Percentiles rank a stretch among this genome's conserved stretches.
phyloP scores from a whole-genome alignment of 1,284 basidiomycete species.

The Lentinus polychrous region DNA sequence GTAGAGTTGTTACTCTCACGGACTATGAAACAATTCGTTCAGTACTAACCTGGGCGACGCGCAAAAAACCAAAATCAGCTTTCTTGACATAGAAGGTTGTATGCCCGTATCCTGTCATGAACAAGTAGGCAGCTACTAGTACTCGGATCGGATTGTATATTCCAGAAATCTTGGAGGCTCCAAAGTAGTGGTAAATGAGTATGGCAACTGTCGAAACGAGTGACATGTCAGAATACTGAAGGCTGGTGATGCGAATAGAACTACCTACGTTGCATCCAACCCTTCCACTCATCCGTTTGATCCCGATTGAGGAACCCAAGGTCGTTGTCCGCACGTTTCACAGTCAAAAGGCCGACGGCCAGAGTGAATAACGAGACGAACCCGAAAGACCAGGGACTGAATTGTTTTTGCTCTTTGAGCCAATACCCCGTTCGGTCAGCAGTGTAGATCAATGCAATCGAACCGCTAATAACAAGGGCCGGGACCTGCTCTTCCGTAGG shows the following conservation, averaged over 20 bases:
- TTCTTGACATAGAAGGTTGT: conserved; percentile 79
- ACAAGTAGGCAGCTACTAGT: conserved; percentile 83
- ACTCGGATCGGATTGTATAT: conserved; percentile 88
- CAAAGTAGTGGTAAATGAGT: conserved; percentile 84
- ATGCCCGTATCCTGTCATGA: conserved; percentile 74
- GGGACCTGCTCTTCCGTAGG: conserved; percentile 34
- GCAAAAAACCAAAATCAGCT: conserved; percentile 74
- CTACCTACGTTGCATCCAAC: conserved; percentile 87
- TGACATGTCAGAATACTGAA: not conserved
- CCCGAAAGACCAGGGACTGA: conserved; percentile 60
- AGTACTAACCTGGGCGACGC: conserved; percentile 55
- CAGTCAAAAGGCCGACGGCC: conserved; percentile 52
- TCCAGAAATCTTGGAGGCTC: conserved; percentile 80
- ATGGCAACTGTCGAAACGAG: conserved; percentile 55
- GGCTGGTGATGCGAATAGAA: not conserved
- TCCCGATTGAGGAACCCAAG: conserved; percentile 84
- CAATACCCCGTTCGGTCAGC: conserved; percentile 81
- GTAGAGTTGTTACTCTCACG: not conserved
- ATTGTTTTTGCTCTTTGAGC: conserved; percentile 85
- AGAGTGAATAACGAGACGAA: conserved; percentile 51
- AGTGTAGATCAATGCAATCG: conserved; percentile 61
- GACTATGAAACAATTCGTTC: not conserved
- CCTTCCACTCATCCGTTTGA: conserved; percentile 93
- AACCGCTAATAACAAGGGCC: conserved; percentile 57
- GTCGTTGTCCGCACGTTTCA: conserved; percentile 72